phyloP scores from a whole-genome alignment of 2,329 filamentous ascomycete genomes.

The Coniella vitis region DNA sequence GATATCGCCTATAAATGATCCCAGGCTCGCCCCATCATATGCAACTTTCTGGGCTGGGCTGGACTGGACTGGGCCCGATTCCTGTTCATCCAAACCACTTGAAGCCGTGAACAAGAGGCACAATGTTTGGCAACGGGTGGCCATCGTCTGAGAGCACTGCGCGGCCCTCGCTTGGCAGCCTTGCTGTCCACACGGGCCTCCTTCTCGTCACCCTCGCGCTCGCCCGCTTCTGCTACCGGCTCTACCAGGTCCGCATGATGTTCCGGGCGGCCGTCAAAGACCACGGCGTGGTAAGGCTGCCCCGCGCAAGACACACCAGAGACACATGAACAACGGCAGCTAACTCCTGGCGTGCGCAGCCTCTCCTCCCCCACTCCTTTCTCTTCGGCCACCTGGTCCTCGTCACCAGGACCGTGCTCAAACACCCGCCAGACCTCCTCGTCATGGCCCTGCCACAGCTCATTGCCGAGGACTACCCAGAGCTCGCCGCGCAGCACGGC shows the following conservation, averaged over 20 bases:
- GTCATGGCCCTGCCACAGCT: constrained; percentile 20
- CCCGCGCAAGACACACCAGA: background rate
- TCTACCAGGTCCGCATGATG: constrained; percentile 22
- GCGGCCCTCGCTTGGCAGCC: background rate
- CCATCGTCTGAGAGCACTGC: no score
- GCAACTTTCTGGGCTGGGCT: no score
- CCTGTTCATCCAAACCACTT: no score
- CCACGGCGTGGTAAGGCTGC: constrained; percentile 23
- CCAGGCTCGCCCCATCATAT: no score
- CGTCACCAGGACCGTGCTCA: constrained; percentile 22
- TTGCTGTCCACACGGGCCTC: background rate
- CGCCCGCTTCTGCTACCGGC: constrained; percentile 21
- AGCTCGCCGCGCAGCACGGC: constrained; percentile 21
- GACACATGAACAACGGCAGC: background rate
- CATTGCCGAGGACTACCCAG: constrained; percentile 24
- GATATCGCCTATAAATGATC: no score
- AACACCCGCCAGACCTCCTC: constrained; percentile 23
- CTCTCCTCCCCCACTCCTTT: constrained; percentile 28
- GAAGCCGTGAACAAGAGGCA: no score
- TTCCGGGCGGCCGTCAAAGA: constrained; percentile 21
- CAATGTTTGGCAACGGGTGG: no score
- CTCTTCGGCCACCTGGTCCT: constrained; percentile 26
- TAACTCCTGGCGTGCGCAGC: constrained; percentile 17
- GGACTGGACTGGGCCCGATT: no score
- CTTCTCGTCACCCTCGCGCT: constrained; percentile 10